Evolutionary conservation across 2,329 filamentous ascomycete species (phyloP).

Genomic region (Alternaria angustiovoidea): DNA sequence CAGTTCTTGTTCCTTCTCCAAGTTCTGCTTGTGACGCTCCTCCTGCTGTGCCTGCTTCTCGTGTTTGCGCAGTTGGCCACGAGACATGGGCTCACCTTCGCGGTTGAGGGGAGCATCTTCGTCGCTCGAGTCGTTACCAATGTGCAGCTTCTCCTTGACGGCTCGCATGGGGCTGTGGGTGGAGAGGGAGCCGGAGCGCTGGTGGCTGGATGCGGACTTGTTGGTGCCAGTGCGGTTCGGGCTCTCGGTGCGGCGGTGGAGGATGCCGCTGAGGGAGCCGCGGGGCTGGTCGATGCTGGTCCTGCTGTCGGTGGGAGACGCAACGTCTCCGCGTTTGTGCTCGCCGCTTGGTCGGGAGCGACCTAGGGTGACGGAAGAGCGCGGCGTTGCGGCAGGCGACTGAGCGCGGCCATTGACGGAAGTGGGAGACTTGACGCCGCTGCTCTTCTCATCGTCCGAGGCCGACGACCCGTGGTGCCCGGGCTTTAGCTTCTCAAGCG

Average conservation of each 20-base stretch:
- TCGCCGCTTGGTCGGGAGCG: constrained; percentile 44
- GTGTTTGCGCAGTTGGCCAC: constrained; percentile 59
- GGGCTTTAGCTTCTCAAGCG: constrained; percentile 54
- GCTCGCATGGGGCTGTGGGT: constrained; percentile 51
- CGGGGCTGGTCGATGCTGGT: constrained; percentile 41
- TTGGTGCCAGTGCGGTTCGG: constrained; percentile 39
- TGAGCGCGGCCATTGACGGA: constrained; percentile 36
- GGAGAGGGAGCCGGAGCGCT: constrained; percentile 37
- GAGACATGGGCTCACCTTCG: constrained; percentile 59
- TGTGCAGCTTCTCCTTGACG: constrained; percentile 52
- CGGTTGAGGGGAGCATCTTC: constrained; percentile 55
- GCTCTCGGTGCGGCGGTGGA: constrained; percentile 49
- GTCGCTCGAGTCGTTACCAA: constrained; percentile 47
- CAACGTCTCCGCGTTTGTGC: constrained; percentile 41
- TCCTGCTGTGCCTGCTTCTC: constrained; percentile 57
- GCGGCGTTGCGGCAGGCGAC: constrained; percentile 37
- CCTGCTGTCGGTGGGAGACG: constrained; percentile 42
- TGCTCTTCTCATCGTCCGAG: constrained; percentile 48
- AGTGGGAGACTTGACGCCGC: constrained; percentile 38
- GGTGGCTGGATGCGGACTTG: constrained; percentile 10
- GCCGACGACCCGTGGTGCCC: constrained; percentile 36
- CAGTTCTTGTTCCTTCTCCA: constrained; percentile 56
- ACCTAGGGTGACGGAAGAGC: constrained; percentile 38
- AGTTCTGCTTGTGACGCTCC: constrained; percentile 53
- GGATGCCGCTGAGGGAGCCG: constrained; percentile 44